Evolutionary conservation across 2,329 filamentous ascomycete species (phyloP).

Genomic region (Sporothrix inflata): DNA sequence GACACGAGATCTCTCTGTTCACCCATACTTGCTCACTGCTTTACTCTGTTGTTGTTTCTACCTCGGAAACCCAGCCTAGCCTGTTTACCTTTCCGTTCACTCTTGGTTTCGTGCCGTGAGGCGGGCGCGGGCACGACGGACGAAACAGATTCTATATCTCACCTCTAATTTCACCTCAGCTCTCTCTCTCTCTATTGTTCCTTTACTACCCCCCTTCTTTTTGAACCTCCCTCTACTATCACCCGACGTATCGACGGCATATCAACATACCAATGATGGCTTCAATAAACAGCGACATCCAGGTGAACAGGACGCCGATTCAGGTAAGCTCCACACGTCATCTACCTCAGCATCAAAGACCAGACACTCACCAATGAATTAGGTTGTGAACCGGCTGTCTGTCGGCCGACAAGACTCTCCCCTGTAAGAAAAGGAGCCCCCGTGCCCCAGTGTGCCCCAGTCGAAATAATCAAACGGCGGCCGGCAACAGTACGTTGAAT

Average conservation of each 20-base stretch:
- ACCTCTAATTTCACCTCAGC: not conserved
- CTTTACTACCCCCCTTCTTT: not conserved
- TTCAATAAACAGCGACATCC: conserved; percentile 51
- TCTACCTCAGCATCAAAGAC: not conserved
- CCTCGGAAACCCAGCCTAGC: not conserved
- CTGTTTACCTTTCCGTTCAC: not conserved
- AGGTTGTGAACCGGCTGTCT: conserved; percentile 28
- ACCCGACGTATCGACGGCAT: not conserved
- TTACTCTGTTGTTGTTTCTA: not conserved
- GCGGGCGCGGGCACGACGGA: too few relatives aligned
- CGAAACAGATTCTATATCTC: not conserved
- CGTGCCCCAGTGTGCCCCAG: too few relatives aligned
- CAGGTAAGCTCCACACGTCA: conserved; percentile 59
- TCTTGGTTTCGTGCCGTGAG: too few relatives aligned
- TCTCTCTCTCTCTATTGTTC: not conserved
- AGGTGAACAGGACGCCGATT: conserved; percentile 71
- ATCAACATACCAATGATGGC: not conserved
- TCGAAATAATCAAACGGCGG: not conserved
- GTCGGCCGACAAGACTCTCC: conserved; percentile 25
- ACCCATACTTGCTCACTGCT: not conserved
- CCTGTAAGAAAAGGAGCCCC: not conserved
- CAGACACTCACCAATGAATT: not conserved
- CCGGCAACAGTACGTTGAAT: too few relatives aligned
- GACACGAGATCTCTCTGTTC: not conserved
- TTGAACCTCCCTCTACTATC: not conserved